These are phyloP conservation scores for Olyra latifolia DNA, from an alignment of 176 grass and related monocot species.

Conservation along the genomic window DNA sequence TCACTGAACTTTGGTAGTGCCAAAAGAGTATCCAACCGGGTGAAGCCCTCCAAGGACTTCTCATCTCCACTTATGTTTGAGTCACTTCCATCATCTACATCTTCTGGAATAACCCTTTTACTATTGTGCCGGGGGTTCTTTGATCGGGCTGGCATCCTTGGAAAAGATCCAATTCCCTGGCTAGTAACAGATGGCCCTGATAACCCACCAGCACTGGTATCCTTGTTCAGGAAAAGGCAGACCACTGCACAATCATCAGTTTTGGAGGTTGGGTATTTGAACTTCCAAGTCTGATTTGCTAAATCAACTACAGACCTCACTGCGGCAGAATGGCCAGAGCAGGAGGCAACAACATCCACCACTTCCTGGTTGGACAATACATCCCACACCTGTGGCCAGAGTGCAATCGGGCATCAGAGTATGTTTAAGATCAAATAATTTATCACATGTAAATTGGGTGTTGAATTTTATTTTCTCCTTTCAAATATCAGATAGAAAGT, in stretches of 20 bases:
- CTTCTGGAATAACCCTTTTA: conserved; percentile 29
- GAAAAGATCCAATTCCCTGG: conserved; percentile 23
- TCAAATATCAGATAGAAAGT: neutral
- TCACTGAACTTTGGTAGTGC: conserved; percentile 47
- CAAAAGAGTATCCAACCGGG: conserved; percentile 58
- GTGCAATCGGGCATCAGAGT: conserved; percentile 9
- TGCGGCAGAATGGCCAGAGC: conserved; percentile 39
- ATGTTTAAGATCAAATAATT: neutral
- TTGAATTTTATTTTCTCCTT: neutral
- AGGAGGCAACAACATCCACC: conserved; percentile 55
- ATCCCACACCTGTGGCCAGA: conserved; percentile 68
- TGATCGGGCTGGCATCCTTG: neutral
- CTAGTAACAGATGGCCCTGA: conserved; percentile 18
- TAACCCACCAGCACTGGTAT: conserved; percentile 20
- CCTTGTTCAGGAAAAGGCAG: conserved; percentile 56
- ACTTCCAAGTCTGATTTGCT: conserved; percentile 56
- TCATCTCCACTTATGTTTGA: conserved; percentile 45
- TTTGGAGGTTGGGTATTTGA: conserved; percentile 72
- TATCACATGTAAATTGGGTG: neutral
- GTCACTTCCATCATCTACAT: conserved; percentile 38
- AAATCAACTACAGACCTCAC: conserved; percentile 54
- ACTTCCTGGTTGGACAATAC: conserved; percentile 76
- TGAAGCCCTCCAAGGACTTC: conserved; percentile 46
- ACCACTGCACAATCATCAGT: conserved; percentile 70
- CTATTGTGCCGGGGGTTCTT: conserved; percentile 23